Base-by-base conservation (phyloP, 805 yeast genomes). In the Cephaloascus fragrans region DNA sequence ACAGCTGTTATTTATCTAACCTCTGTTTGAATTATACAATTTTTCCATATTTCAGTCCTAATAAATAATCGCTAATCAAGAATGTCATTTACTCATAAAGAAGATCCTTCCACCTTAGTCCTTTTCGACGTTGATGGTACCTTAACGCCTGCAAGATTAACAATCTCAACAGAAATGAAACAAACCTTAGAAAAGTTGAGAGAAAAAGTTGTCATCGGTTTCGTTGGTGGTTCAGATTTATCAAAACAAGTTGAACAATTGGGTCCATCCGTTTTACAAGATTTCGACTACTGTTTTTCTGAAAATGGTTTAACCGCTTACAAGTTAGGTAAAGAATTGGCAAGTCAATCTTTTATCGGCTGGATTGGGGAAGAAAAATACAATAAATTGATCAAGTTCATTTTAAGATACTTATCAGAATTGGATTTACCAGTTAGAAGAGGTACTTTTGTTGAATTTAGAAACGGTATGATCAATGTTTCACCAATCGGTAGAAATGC, bases 401-500 rank as follows among this genome's bases (percentile, higher is more conserved):
- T 87, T 57, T 73, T 93, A 57, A 77, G 75, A 51, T 89, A 93
- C 72, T 73, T 93, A 51, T 62, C 96, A 39, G 83, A 83, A 35
- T 61, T 93, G 40, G 97, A 93, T 48, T 63, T 93, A 50, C 99
- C 99, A 57, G 75, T 83, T 61, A 87, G 97, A 80, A 87, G 97
- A 73, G 99, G 99, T 64, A 93, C 99, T 44, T 93, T 93, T 67
- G 69, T 93, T 51, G 99, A 93, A 74, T 93, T 93, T 77, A 86
- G 99, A 79, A 93, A 93, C 64, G 99, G 99, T 64, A 89, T 93
- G 95, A 85, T 93, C 67, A 93, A 93, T 68, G 87, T 93, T 47
- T 88, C 97, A 14, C 99, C 99, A 52, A 79, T 93, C 44, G 99
- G 99, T 56, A 87, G 99, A 79, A 93, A 93, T 62, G 97, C 97